phyloP scores from a whole-genome alignment of 139 green algal genomes.

The Coccomyxa sp. region DNA sequence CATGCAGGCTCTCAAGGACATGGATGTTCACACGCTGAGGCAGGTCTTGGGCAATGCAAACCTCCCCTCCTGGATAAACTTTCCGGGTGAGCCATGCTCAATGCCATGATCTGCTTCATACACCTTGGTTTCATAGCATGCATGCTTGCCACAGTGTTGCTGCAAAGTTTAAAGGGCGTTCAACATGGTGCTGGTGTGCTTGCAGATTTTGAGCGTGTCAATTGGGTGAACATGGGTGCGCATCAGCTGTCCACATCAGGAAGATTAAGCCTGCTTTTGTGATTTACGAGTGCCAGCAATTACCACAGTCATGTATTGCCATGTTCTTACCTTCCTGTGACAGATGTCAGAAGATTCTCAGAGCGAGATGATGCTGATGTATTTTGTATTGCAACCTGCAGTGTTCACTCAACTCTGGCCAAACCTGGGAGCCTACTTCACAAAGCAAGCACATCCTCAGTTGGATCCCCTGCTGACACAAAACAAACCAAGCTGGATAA shows the following conservation, averaged over 20 bases:
- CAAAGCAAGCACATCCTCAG: not conserved
- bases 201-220: constrained; percentile 22
- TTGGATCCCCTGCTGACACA: constrained; percentile 15
- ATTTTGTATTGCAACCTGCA: not conserved
- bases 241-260: not conserved
- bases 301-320: not conserved
- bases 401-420: constrained; percentile 13
- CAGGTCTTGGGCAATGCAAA: constrained; percentile 8
- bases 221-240: constrained; percentile 13
- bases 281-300: not conserved
- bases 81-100: not conserved
- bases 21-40: constrained; percentile 7
- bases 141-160: no score
- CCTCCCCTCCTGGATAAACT: constrained; percentile 2
- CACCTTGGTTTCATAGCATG: no score
- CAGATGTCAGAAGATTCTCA: not conserved
- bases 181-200: not conserved
- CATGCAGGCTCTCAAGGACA: constrained; percentile 23
- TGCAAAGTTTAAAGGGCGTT: no score
- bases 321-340: not conserved
- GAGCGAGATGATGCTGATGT: not conserved
- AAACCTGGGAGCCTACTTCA: not conserved
- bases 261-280: not conserved
- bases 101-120: no score
- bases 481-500: constrained; percentile 21